Conservation (phyloP, 2,329 filamentous ascomycete species). For the Neodidymelliopsis sp. region DNA sequence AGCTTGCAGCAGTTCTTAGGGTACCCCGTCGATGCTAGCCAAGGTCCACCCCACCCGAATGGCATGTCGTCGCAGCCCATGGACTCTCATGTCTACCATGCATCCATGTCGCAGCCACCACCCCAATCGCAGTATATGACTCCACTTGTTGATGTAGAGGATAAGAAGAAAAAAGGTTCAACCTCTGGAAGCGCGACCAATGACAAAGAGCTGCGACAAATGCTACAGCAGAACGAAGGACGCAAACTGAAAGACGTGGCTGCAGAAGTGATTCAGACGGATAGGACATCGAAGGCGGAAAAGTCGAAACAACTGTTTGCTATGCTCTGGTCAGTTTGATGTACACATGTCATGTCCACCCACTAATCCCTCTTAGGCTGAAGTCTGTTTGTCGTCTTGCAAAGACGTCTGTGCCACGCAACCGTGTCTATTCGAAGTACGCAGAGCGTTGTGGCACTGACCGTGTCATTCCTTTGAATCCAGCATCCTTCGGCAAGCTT, state of each 20-base stretch:
- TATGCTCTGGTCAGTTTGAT: conserved; percentile 76
- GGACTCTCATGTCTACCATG: conserved; percentile 40
- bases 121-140: conserved; percentile 38
- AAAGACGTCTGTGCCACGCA: conserved; percentile 87
- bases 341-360: not conserved
- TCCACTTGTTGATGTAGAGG: conserved; percentile 47
- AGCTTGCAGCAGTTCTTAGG: conserved; percentile 44
- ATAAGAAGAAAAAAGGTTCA: conserved; percentile 63
- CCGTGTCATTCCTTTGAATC: conserved; percentile 92
- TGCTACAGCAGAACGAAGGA: conserved; percentile 73
- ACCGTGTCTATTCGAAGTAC: conserved; percentile 94
- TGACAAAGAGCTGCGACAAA: conserved; percentile 79
- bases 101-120: conserved; percentile 34
- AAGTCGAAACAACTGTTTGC: conserved; percentile 85
- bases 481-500: conserved; percentile 96
- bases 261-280: conserved; percentile 77
- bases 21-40: conserved; percentile 34
- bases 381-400: conserved; percentile 73
- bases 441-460: conserved; percentile 91
- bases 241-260: conserved; percentile 76
- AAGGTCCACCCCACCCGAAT: conserved; percentile 24
- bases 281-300: conserved; percentile 81
- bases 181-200: conserved; percentile 78
- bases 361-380: conserved; percentile 64
- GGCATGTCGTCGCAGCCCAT: conserved; percentile 35